Evolutionary conservation across 2,329 filamentous ascomycete genomes (phyloP).

Genomic region (Pyrenophora graminea): DNA sequence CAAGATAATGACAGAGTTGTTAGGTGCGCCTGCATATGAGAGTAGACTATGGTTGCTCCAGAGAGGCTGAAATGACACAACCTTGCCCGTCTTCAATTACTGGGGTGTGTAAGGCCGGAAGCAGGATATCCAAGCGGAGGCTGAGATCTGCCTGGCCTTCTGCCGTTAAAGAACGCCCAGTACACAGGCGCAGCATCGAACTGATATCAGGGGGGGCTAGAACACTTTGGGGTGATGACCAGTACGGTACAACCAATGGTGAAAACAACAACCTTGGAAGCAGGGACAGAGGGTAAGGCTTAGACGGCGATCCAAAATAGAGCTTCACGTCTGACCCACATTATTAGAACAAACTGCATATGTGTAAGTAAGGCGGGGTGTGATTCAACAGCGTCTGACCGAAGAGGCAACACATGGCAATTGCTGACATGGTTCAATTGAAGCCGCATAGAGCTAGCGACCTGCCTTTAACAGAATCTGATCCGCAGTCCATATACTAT

Average conservation of each 20-base stretch:
- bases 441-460: constrained; percentile 31
- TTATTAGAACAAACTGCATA: constrained; percentile 22
- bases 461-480: constrained; percentile 18
- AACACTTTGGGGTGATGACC: constrained; percentile 19
- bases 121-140: constrained; percentile 31
- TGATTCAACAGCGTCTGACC: constrained; percentile 24
- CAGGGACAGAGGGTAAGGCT: constrained; percentile 23
- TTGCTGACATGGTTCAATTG: constrained; percentile 32
- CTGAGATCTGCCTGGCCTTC: constrained; percentile 15
- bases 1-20: constrained; percentile 28
- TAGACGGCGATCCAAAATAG: constrained; percentile 24
- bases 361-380: constrained; percentile 17
- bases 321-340: constrained; percentile 30
- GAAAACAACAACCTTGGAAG: constrained; percentile 10
- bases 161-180: constrained; percentile 18
- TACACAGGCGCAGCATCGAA: constrained; percentile 18
- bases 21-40: constrained; percentile 26
- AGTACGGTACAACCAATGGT: constrained; percentile 25
- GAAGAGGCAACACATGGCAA: constrained; percentile 22
- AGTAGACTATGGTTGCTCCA: constrained; percentile 27
- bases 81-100: constrained; percentile 29
- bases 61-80: constrained; percentile 33
- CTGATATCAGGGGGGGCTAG: constrained; percentile 27
- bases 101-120: constrained; percentile 26
- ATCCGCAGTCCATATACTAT: constrained; percentile 24